Conservation (phyloP, 768 basidiomycete genomes). For the Roridomyces roridus region DNA sequence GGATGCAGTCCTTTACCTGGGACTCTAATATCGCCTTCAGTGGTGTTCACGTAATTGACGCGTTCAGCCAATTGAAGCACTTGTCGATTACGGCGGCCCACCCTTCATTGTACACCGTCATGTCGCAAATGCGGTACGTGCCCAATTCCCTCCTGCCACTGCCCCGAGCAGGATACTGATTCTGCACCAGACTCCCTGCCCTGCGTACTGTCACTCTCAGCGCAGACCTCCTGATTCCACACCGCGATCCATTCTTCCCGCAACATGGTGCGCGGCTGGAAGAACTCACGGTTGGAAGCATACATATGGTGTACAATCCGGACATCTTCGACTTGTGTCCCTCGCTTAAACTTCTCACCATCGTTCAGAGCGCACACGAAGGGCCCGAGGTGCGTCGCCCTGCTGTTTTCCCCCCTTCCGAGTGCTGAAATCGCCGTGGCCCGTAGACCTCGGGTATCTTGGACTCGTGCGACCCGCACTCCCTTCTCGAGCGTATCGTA, state of each 20-base stretch:
- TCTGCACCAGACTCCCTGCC: neutral
- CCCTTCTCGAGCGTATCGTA: too few relatives aligned
- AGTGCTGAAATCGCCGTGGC: too few relatives aligned
- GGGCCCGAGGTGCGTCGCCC: too few relatives aligned
- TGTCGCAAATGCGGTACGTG: constrained; percentile 10
- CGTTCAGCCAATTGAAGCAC: neutral
- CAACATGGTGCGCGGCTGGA: constrained; percentile 3
- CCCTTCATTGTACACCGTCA: neutral
- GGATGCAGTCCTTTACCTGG: neutral
- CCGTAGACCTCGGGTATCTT: too few relatives aligned
- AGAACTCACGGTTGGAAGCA: neutral
- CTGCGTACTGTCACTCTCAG: neutral
- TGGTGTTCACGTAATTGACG: neutral
- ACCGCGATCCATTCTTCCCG: neutral
- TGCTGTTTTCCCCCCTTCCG: too few relatives aligned
- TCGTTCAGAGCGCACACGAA: too few relatives aligned
- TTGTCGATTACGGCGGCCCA: neutral
- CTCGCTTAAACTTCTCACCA: too few relatives aligned
- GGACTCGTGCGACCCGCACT: too few relatives aligned
- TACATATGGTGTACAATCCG: neutral
- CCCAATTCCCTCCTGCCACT: too few relatives aligned
- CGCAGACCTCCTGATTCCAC: neutral
- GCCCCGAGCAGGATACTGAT: too few relatives aligned
- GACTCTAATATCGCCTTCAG: neutral
- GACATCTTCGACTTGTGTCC: constrained; percentile 5